Evolutionary conservation across 768 basidiomycete genomes (phyloP), one percentile per base, ranked within the genome.

Genomic region (Infundibulicybe gibba): DNA sequence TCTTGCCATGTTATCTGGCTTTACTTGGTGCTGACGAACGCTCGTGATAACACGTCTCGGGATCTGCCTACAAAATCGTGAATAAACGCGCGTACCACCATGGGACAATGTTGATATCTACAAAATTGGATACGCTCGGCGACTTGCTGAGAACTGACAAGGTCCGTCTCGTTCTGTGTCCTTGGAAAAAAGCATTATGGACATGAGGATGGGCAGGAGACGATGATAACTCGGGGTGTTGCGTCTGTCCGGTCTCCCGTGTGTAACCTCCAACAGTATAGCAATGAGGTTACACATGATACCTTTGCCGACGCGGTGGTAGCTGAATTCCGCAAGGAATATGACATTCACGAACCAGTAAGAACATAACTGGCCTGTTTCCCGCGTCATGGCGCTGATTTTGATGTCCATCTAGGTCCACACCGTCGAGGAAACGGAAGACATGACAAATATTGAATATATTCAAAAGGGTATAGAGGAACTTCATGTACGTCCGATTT

Each of bases 21-120:
- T 43, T 34, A 19, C 35, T 46, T 49, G 41, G 39, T 34, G 38
- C 57, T 12, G 47, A 55, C 53, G 56, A 51, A 49, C 54, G 32
- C 51, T 43, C 30, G 44, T 57, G 38, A 17, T 40, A 40, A 53
- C 61, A 98, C 92, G 86, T 97, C 51, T 98, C 95, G 40, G 97
- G 97, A 35, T 97, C 94, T 8, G 97, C 97, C 10, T 99, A 97
- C 70, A 97, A 97, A 68, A 90, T 99, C 46, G 85, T 87, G 38
- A 88, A 83, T 54, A 81, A 82, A 44, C 76, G 97, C 21, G 93
- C 94, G 6, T 98, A 97, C 67, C 95, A 98, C 56, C 97, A 99
- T 56, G 97, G 97, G 0, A 99, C 97, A 13, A 99, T 99, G 97
- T 79, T 99, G 20, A 87, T 98, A 16, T 85, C 90, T 6, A 92